phyloP scores from a whole-genome alignment of 768 basidiomycete species.

The Kwoniella botswanensis region DNA sequence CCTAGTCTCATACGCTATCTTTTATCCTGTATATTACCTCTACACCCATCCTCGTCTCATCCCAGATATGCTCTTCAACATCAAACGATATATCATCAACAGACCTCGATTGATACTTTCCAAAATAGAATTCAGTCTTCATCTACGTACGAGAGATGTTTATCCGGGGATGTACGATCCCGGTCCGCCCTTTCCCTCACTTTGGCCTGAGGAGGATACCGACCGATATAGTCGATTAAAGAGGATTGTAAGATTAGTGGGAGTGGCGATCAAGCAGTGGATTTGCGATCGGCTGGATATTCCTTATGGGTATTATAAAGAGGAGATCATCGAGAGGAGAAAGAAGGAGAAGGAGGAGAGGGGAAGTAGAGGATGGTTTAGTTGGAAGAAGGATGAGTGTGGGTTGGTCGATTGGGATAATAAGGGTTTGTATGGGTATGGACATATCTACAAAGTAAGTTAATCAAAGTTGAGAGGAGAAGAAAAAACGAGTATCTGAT shows the following conservation, averaged over 20 bases:
- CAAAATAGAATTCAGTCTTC: background rate
- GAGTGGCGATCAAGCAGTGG: background rate
- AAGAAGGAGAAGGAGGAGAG: background rate
- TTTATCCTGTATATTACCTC: background rate
- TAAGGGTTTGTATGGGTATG: no score
- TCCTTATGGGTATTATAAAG: background rate
- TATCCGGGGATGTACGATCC: background rate
- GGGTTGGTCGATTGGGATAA: no score
- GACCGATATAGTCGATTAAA: conserved; percentile 4
- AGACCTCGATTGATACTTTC: background rate
- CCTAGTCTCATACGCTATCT: background rate
- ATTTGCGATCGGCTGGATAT: background rate
- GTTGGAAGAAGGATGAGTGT: background rate
- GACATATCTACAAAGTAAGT: no score
- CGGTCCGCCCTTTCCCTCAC: background rate
- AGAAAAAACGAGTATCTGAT: no score
- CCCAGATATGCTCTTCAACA: background rate
- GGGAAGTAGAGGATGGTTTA: background rate
- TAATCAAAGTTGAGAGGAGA: no score
- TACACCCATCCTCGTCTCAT: background rate
- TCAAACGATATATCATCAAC: background rate
- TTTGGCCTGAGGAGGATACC: background rate
- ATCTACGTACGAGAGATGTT: background rate
- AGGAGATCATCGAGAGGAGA: background rate
- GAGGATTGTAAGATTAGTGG: background rate